phyloP scores from a whole-genome alignment of 805 yeast species.

The Candida ortonii region DNA sequence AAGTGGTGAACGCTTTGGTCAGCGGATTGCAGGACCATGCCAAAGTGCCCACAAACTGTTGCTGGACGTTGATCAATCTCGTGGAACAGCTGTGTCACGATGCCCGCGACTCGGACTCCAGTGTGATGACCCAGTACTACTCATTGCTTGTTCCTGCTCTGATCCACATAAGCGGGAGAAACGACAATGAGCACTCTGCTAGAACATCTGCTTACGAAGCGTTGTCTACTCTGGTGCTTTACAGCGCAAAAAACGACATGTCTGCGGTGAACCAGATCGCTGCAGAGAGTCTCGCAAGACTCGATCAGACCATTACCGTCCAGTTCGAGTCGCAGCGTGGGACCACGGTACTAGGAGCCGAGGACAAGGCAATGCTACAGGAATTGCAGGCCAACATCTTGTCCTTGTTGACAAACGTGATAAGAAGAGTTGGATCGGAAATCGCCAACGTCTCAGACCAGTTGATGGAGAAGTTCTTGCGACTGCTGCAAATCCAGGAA shows the following conservation, averaged over 20 bases:
- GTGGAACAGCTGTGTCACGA: constrained; percentile 73
- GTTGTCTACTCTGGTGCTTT: constrained; percentile 73
- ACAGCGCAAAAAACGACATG: constrained; percentile 67
- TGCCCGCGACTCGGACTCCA: constrained; percentile 47
- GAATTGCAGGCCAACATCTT: constrained; percentile 84
- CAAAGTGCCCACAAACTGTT: constrained; percentile 91
- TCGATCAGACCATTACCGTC: constrained; percentile 65
- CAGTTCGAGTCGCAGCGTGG: constrained; percentile 43
- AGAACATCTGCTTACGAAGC: constrained; percentile 98
- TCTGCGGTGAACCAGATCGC: constrained; percentile 71
- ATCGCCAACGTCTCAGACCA: constrained; percentile 71
- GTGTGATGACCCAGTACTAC: constrained; percentile 74
- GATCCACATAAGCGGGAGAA: constrained; percentile 62
- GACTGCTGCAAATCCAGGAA: constrained; percentile 58
- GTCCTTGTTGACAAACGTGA: constrained; percentile 75
- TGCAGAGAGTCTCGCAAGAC: constrained; percentile 64
- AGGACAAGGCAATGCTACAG: constrained; percentile 74
- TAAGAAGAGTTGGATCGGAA: constrained; percentile 71
- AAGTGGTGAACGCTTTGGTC: constrained; percentile 67
- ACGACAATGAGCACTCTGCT: constrained; percentile 81
- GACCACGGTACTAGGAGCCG: constrained; percentile 41
- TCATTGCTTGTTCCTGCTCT: constrained; percentile 65
- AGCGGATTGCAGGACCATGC: constrained; percentile 89
- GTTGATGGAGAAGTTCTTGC: constrained; percentile 79
- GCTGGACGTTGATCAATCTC: constrained; percentile 94